A percentile compares a stretch with the other conserved stretches of the same genome.
phyloP scores from a whole-genome alignment of 1,284 basidiomycete genomes.

The Heterobasidion irregulare region DNA sequence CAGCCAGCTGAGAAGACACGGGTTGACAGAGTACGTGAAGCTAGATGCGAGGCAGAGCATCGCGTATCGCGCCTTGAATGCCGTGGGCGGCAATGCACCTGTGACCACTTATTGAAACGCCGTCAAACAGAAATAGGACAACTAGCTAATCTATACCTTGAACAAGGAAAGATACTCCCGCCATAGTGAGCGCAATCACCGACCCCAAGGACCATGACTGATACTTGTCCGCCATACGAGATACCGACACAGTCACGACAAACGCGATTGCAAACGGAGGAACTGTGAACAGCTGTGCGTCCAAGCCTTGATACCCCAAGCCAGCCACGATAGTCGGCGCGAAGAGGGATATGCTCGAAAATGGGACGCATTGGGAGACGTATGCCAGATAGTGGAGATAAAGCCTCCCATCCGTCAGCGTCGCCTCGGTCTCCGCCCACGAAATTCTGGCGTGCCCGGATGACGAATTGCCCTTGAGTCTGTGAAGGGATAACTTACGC shows the following conservation, averaged over 20 bases:
- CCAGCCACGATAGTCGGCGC: slow-evolving; percentile 27
- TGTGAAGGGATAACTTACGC: slow-evolving; percentile 18
- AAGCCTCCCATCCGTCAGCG: slow-evolving; percentile 21
- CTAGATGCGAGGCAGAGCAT: slow-evolving; percentile 25
- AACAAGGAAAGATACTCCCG: slow-evolving; percentile 13
- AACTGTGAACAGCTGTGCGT: slow-evolving; percentile 48
- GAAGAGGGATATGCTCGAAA: slow-evolving; percentile 26
- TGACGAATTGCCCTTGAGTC: slow-evolving; percentile 20
- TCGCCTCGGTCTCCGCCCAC: slow-evolving; percentile 19
- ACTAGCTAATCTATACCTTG: slow-evolving; percentile 6
- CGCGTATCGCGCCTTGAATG: slow-evolving; percentile 25
- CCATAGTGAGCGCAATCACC: slow-evolving; percentile 10
- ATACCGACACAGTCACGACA: slow-evolving; percentile 21
- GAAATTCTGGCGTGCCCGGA: slow-evolving; percentile 19
- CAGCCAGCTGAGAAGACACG: slow-evolving; percentile 29
- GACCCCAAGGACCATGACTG: slow-evolving; percentile 12
- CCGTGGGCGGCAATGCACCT: slow-evolving; percentile 21
- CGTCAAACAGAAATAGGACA: too few relatives aligned
- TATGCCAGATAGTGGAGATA: slow-evolving; percentile 24
- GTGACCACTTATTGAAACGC: too few relatives aligned
- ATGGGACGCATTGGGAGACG: slow-evolving; percentile 23
- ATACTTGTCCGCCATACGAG: slow-evolving; percentile 13
- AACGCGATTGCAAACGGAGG: slow-evolving; percentile 39
- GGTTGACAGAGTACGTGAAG: slow-evolving; percentile 26
- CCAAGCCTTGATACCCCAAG: slow-evolving; percentile 35